Evolutionary conservation across 495 filamentous ascomycete genomes (phyloP).

Genomic region (Umbilicaria muhlenbergii): DNA sequence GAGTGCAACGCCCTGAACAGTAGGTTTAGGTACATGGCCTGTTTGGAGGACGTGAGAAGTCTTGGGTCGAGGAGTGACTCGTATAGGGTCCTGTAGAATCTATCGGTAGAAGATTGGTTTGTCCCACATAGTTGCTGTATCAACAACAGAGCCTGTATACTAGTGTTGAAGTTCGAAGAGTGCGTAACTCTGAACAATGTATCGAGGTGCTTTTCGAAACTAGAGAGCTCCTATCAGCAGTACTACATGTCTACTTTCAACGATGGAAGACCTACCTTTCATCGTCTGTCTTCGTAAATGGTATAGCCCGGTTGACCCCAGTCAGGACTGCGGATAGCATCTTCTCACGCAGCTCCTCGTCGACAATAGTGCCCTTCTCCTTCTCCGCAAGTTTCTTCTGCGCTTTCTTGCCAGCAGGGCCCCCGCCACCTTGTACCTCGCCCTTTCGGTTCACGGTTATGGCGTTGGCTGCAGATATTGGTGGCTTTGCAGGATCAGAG

Average conservation of each 20-base stretch:
- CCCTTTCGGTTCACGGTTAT: slow-evolving; percentile 25
- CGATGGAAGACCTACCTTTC: slow-evolving; percentile 36
- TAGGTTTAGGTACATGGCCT: slow-evolving; percentile 85
- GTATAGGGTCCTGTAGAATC: slow-evolving; percentile 90
- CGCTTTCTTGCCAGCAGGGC: slow-evolving; percentile 30
- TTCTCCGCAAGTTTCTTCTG: slow-evolving; percentile 30
- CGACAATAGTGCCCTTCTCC: slow-evolving; percentile 37
- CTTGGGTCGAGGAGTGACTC: slow-evolving; percentile 86
- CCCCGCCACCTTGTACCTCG: slow-evolving; percentile 34
- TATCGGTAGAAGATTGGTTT: slow-evolving; percentile 63
- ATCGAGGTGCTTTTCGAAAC: slow-evolving; percentile 74
- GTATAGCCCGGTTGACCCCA: slow-evolving; percentile 89
- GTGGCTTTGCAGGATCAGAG: slow-evolving; percentile 20
- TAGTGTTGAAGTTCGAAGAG: slow-evolving; percentile 97
- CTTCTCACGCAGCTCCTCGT: slow-evolving; percentile 69
- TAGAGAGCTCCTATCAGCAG: slow-evolving; percentile 20
- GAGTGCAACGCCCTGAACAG: slow-evolving; percentile 75
- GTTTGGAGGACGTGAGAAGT: slow-evolving; percentile 79
- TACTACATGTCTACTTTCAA: neutral
- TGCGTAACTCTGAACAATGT: slow-evolving; percentile 91
- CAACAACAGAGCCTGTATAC: slow-evolving; percentile 86
- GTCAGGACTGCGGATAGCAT: slow-evolving; percentile 79
- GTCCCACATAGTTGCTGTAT: slow-evolving; percentile 80
- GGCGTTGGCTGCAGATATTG: slow-evolving; percentile 10
- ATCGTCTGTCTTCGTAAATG: slow-evolving; percentile 71